These are phyloP conservation scores for Malbranchea zuffiana DNA, from an alignment of 2,329 filamentous ascomycete species.

Conservation along the genomic window DNA sequence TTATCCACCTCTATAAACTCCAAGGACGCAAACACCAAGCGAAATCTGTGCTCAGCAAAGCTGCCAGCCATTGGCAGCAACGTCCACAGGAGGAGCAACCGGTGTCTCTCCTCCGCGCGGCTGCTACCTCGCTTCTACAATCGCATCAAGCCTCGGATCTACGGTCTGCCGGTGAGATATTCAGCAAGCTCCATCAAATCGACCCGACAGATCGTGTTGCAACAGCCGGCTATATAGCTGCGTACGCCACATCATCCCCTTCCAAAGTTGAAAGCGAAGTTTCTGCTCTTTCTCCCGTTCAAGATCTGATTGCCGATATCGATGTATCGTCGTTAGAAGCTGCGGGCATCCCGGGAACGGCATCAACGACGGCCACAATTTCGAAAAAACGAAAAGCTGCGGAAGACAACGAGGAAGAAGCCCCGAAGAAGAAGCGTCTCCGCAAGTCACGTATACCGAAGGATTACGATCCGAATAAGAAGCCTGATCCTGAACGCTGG, in stretches of 20 bases:
- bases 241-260: slow-evolving; percentile 49
- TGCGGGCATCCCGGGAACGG: slow-evolving; percentile 29
- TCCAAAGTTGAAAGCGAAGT: slow-evolving; percentile 28
- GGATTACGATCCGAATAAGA: slow-evolving; percentile 58
- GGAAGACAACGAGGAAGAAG: slow-evolving; percentile 21
- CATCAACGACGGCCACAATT: slow-evolving; percentile 21
- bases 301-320: slow-evolving; percentile 34
- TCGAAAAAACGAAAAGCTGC: slow-evolving; percentile 28
- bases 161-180: slow-evolving; percentile 62
- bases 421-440: slow-evolving; percentile 30
- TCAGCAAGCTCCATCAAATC: slow-evolving; percentile 56
- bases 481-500: slow-evolving; percentile 85
- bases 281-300: slow-evolving; percentile 29
- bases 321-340: slow-evolving; percentile 37
- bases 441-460: slow-evolving; percentile 39
- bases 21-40: slow-evolving; percentile 64
- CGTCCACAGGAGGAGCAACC: slow-evolving; percentile 47
- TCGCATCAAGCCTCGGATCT: slow-evolving; percentile 61
- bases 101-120: slow-evolving; percentile 63
- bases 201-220: slow-evolving; percentile 57
- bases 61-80: slow-evolving; percentile 68
- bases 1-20: slow-evolving; percentile 65
- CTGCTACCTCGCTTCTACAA: slow-evolving; percentile 70
- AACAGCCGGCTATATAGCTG: slow-evolving; percentile 75
- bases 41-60: slow-evolving; percentile 63